phyloP scores from a whole-genome alignment of 495 filamentous ascomycete species.

The Hypoxylon subgilvum region DNA sequence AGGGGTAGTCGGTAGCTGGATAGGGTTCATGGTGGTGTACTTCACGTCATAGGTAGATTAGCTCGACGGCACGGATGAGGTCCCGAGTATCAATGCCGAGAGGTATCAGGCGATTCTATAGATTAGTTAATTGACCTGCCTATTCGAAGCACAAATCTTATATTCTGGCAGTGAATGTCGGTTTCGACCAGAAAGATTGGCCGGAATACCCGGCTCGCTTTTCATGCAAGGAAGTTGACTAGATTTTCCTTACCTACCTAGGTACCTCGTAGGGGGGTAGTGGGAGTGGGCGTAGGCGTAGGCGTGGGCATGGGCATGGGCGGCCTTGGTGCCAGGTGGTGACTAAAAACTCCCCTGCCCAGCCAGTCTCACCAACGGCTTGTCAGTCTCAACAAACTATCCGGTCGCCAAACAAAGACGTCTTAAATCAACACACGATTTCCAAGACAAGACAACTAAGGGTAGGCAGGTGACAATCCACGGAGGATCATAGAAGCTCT shows the following conservation, averaged over 20 bases:
- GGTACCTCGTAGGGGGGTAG: slow-evolving; percentile 23
- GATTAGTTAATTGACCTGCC: slow-evolving; percentile 12
- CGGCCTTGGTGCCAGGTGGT: slow-evolving; percentile 33
- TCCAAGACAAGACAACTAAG: not conserved
- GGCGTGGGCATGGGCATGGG: too few relatives aligned
- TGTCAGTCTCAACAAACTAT: slow-evolving; percentile 36
- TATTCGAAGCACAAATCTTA: not conserved
- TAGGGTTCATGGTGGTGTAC: slow-evolving; percentile 93
- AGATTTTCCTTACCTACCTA: slow-evolving; percentile 17
- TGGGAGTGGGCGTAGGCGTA: too few relatives aligned
- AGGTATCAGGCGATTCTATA: slow-evolving; percentile 16
- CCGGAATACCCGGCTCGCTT: slow-evolving; percentile 21
- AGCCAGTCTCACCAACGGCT: slow-evolving; percentile 37
- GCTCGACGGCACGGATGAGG: not conserved
- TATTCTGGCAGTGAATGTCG: not conserved
- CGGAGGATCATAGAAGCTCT: not conserved
- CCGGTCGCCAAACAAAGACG: slow-evolving; percentile 27
- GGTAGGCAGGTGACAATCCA: not conserved
- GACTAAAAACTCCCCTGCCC: slow-evolving; percentile 37
- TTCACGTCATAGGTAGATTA: slow-evolving; percentile 70
- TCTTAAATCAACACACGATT: slow-evolving; percentile 14
- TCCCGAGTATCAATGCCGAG: not conserved
- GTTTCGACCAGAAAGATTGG: slow-evolving; percentile 9
- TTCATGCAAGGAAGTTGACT: slow-evolving; percentile 31
- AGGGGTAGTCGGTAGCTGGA: slow-evolving; percentile 95